phyloP scores from a whole-genome alignment of 2,329 filamentous ascomycete genomes.

The Exophiala spinifera region DNA sequence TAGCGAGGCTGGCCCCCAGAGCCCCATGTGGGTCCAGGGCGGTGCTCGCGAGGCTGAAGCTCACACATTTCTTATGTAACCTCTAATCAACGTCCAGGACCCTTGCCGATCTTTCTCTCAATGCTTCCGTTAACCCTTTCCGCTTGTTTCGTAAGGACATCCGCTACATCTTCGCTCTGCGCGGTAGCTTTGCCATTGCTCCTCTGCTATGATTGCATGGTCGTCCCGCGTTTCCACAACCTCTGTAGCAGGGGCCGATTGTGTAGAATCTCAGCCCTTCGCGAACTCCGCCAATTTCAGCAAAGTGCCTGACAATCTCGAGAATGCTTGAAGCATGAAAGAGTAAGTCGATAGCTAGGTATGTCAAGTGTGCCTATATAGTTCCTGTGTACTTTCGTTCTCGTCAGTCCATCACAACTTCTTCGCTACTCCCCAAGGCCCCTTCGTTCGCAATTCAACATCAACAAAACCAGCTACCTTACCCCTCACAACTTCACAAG shows the following conservation, averaged over 20 bases:
- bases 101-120: too few relatives aligned
- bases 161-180: too few relatives aligned
- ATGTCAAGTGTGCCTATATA: background rate
- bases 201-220: too few relatives aligned
- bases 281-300: background rate
- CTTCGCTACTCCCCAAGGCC: too few relatives aligned
- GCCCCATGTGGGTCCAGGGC: background rate
- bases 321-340: background rate
- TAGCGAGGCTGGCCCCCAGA: too few relatives aligned
- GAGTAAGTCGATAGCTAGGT: background rate
- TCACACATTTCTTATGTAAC: background rate
- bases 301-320: background rate
- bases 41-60: background rate
- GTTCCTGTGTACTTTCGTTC: background rate
- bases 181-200: too few relatives aligned
- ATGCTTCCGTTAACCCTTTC: too few relatives aligned
- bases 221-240: background rate
- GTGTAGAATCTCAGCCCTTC: background rate
- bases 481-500: too few relatives aligned
- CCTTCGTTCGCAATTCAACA: background rate
- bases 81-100: too few relatives aligned
- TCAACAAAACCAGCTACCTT: background rate
- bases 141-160: too few relatives aligned
- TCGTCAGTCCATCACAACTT: too few relatives aligned
- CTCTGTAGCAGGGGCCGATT: background rate